Percentiles rank a stretch among this genome's conserved stretches.
phyloP scores from a whole-genome alignment of 306 rosid species.

The Rosa chinensis region DNA sequence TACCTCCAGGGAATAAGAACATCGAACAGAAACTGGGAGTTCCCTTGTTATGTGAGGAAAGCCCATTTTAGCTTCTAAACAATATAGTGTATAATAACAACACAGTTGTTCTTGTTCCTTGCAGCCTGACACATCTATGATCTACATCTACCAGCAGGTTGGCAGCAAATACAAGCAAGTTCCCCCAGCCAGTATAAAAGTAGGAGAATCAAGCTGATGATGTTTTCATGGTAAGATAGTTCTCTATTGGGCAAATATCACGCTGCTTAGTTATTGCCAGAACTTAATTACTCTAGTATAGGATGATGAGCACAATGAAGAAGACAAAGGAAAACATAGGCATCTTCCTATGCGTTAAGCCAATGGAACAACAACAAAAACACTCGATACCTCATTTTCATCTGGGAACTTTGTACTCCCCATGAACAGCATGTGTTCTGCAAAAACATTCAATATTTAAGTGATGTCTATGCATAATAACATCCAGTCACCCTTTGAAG shows the following conservation, averaged over 20 bases:
- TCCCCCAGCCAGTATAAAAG: not conserved
- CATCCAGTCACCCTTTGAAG: not conserved
- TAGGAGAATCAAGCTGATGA: not conserved
- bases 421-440: conserved; percentile 99
- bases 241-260: not conserved
- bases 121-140: not conserved
- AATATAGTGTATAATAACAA: too few species aligned
- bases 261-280: too few species aligned
- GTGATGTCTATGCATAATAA: not conserved
- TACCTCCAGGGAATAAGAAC: too few species aligned
- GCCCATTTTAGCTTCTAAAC: not conserved
- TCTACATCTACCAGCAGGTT: not conserved
- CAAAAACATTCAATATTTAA: conserved; percentile 30
- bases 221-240: not conserved
- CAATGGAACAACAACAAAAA: not conserved
- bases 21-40: not conserved
- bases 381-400: conserved; percentile 79
- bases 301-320: not conserved
- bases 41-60: not conserved
- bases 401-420: conserved; percentile 91
- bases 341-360: not conserved
- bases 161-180: not conserved
- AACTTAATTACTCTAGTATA: too few species aligned
- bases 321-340: not conserved
- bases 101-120: too few species aligned